phyloP scores from a whole-genome alignment of 2,329 filamentous ascomycete species.

The Incumbomyces lentus region DNA sequence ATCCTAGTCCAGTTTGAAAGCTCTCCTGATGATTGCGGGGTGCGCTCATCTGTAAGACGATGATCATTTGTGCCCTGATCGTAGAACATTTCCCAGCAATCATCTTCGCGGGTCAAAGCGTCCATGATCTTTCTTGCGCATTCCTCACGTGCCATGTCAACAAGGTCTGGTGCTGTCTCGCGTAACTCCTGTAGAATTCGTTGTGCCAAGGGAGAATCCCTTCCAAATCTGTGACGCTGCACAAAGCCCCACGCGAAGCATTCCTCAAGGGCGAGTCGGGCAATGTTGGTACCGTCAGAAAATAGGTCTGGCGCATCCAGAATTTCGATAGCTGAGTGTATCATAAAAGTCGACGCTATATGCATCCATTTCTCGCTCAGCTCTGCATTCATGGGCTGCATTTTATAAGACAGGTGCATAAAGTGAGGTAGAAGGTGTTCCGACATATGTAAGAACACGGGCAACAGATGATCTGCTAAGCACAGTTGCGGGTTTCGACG shows the following conservation, averaged over 20 bases:
- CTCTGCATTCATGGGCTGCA: slow-evolving; percentile 7
- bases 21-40: slow-evolving; percentile 3
- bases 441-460: slow-evolving; percentile 16
- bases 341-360: slow-evolving; percentile 3
- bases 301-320: background rate
- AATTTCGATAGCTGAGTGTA: background rate
- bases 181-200: background rate
- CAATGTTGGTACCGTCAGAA: background rate
- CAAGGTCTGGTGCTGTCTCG: background rate
- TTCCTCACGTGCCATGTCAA: slow-evolving; percentile 2
- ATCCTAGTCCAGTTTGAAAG: slow-evolving; percentile 3
- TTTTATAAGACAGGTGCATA: slow-evolving; percentile 16
- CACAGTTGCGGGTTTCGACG: slow-evolving; percentile 1
- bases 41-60: background rate
- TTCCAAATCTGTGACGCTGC: slow-evolving; percentile 1
- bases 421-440: slow-evolving; percentile 13
- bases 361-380: slow-evolving; percentile 15
- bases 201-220: background rate
- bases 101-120: background rate
- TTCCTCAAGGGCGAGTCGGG: slow-evolving; percentile 9
- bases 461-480: slow-evolving; percentile 9
- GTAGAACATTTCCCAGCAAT: slow-evolving; percentile 5
- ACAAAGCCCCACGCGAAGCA: slow-evolving; percentile 19
- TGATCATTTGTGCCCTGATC: background rate
- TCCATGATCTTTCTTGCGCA: slow-evolving; percentile 10